A percentile compares a stretch with the other conserved stretches of the same genome.
Conservation (phyloP, 176 grass and related monocot genomes). For the Eragrostis nindensis region DNA sequence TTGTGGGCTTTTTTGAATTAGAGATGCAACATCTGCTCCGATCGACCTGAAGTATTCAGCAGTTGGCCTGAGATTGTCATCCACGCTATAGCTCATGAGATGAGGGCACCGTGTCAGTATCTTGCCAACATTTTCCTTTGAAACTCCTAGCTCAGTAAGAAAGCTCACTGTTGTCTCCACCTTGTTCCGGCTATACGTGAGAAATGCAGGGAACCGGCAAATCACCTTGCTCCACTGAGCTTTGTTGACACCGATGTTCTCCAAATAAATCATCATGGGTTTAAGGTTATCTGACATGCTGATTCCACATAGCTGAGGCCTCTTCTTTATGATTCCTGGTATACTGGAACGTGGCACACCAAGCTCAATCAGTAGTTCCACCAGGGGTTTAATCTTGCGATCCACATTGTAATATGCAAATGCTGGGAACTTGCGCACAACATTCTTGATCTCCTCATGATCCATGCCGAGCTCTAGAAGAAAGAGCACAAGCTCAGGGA, state of each 20-base stretch:
- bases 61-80: constrained; percentile 81
- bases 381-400: constrained; percentile 81
- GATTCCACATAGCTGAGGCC: constrained; percentile 87
- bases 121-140: constrained; percentile 79
- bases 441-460: constrained; percentile 66
- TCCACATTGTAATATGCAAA: constrained; percentile 85
- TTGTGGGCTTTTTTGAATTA: constrained; percentile 89
- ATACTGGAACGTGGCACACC: constrained; percentile 70
- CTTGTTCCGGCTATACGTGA: constrained; percentile 89
- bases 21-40: constrained; percentile 63
- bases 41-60: constrained; percentile 80
- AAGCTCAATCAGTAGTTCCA: constrained; percentile 64
- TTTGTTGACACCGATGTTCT: constrained; percentile 80
- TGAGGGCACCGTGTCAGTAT: constrained; percentile 86
- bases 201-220: constrained; percentile 72
- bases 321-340: constrained; percentile 77
- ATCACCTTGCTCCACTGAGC: constrained; percentile 85
- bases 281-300: constrained; percentile 94
- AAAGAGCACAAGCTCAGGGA: constrained; percentile 68
- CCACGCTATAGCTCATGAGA: constrained; percentile 76
- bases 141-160: constrained; percentile 76
- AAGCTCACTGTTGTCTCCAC: constrained; percentile 68
- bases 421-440: constrained; percentile 64
- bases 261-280: constrained; percentile 87
- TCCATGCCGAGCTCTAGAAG: constrained; percentile 69